Base-by-base conservation (phyloP, 2,329 filamentous ascomycete genomes). In the Blumeria hordei region DNA sequence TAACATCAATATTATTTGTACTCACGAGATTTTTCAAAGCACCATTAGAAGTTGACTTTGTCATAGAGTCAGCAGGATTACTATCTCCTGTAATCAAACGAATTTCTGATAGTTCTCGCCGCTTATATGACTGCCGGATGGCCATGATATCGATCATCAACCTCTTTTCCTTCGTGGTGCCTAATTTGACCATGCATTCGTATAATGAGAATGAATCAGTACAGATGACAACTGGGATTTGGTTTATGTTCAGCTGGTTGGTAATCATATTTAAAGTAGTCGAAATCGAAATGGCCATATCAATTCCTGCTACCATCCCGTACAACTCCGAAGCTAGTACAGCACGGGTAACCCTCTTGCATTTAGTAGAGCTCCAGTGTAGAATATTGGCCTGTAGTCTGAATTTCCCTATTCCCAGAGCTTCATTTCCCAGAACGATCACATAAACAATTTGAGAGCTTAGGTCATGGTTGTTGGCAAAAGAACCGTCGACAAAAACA, bases 301-400 rank as follows among this genome's bases (percentile, higher is more conserved):
- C 55, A 14, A 59, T 43, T 37, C 57, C 56, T 10, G 8, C 10
- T n/a, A 57, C 47, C 51, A 59, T 58, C 0, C 39, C 51, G 21
- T 58, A 59, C 4, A 60, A 14, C 41, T 59, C 51, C 8, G 37
- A 58, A 16, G 55, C 53, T 33, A 60, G 28, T 9, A 59, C 41
- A 49, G 54, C 58, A 14, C 53, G 18, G 3, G 54, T 60, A 34
- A 60, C 56, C 28, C 56, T 28, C 21, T 56, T 59, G 18, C 33
- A 53, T 43, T 53, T 41, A 11, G 16, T 53, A 12, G 51, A 43
- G 51, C 51, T 41, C 35, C 36, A 53, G 21, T 43, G 36, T 18
- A 53, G n/a, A 32, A 53, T 41, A 45, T 54, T 54, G 36, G 18
- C 53, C 16, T 37, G 1, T 36, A 52, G 36, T 14, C 18, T 14